phyloP scores from a whole-genome alignment of 2,329 filamentous ascomycete species.

The Hypoxylon sp. region DNA sequence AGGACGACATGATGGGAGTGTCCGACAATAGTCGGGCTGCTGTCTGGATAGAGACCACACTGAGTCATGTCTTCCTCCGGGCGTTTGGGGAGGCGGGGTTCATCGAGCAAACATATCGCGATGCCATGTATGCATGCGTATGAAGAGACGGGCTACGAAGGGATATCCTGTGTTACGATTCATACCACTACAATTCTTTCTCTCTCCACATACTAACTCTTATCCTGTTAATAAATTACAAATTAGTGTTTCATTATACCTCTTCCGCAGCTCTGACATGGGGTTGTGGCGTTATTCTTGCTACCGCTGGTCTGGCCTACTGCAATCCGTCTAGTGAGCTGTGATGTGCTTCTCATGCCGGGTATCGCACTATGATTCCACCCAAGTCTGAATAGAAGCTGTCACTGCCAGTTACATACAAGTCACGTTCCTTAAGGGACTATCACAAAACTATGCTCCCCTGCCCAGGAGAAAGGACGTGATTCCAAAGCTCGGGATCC shows the following conservation, averaged over 20 bases:
- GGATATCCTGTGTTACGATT: slow-evolving; percentile 33
- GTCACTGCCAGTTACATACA: not conserved
- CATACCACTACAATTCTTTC: slow-evolving; percentile 22
- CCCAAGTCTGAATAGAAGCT: not conserved
- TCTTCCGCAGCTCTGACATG: not conserved
- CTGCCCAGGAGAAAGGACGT: not conserved
- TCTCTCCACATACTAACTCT: slow-evolving; percentile 19
- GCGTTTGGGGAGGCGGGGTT: slow-evolving; percentile 18
- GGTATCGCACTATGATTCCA: not conserved
- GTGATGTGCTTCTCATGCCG: too few species aligned
- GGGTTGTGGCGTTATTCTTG: not conserved
- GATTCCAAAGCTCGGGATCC: not conserved
- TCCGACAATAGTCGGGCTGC: not conserved
- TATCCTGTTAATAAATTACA: slow-evolving; percentile 36
- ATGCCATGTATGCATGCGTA: slow-evolving; percentile 12
- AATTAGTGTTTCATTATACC: slow-evolving; percentile 17
- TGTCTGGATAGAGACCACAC: slow-evolving; percentile 1
- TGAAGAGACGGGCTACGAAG: slow-evolving; percentile 18
- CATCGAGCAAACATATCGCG: slow-evolving; percentile 1
- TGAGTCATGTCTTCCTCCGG: slow-evolving; percentile 11
- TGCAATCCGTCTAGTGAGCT: not conserved
- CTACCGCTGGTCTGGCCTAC: not conserved
- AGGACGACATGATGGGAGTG: slow-evolving; percentile 14
- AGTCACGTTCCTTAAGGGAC: not conserved
- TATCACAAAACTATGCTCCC: too few species aligned